phyloP scores from a whole-genome alignment of 116 monocot species.

The Zostera marina region DNA sequence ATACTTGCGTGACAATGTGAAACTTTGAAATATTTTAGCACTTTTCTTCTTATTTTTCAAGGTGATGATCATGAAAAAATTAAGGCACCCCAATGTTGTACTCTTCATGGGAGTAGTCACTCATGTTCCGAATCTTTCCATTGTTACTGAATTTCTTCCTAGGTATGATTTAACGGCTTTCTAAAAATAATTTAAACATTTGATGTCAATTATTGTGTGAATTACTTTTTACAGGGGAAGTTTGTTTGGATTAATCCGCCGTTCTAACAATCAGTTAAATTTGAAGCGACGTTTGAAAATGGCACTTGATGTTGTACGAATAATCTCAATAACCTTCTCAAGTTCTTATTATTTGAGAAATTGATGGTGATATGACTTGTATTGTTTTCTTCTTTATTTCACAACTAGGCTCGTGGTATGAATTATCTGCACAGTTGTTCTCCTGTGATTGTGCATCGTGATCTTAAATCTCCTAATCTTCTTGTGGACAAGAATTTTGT shows the following conservation, averaged over 20 bases:
- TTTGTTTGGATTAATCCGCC: conserved; percentile 60
- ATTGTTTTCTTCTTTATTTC: background rate
- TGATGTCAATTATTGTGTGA: too few species aligned
- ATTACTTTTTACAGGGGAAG: conserved; percentile 39
- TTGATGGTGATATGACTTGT: background rate
- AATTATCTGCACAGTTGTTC: conserved; percentile 69
- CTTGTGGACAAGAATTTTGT: conserved; percentile 83
- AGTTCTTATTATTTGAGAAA: background rate
- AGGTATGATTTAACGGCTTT: conserved; percentile 30
- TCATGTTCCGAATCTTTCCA: conserved; percentile 76
- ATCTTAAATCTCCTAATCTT: conserved; percentile 73
- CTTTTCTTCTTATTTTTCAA: conserved; percentile 5
- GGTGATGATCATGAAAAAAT: conserved; percentile 39
- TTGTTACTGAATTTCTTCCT: conserved; percentile 88
- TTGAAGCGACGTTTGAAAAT: conserved; percentile 49
- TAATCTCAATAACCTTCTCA: background rate
- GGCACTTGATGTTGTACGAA: conserved; percentile 65
- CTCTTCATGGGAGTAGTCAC: conserved; percentile 95
- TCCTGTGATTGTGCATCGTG: conserved; percentile 59
- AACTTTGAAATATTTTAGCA: too few species aligned
- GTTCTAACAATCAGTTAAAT: conserved; percentile 61
- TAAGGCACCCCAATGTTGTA: conserved; percentile 91
- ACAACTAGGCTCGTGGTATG: conserved; percentile 60
- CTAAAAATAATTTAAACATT: too few species aligned
- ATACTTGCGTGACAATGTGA: too few species aligned